Conservation (phyloP, 257 asterid genomes). For the Euphrasia confusa region DNA sequence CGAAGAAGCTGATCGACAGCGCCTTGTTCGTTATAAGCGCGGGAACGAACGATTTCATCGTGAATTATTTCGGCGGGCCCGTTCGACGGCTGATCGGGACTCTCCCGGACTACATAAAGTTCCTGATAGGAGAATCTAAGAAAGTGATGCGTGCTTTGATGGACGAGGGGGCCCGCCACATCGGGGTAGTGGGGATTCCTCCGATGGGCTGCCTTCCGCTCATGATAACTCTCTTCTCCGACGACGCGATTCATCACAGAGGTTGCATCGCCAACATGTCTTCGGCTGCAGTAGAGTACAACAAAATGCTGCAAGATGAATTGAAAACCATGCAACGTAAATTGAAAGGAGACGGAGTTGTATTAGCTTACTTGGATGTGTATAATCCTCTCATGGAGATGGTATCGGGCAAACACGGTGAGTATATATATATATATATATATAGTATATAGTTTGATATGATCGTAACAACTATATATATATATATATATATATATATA, state of each 20-base stretch:
- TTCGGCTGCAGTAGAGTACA: constrained; percentile 41
- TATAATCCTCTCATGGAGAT: constrained; percentile 44
- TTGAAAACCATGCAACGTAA: constrained; percentile 24
- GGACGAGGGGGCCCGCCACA: constrained; percentile 46
- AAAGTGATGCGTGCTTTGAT: too few species aligned
- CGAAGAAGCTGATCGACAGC: constrained; percentile 25
- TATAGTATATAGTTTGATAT: background rate
- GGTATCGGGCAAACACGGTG: constrained; percentile 43
- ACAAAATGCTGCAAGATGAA: constrained; percentile 38
- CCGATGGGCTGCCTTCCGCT: constrained; percentile 61
- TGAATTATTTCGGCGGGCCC: constrained; percentile 52
- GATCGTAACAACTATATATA: too few species aligned
- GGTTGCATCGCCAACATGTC: constrained; percentile 38
- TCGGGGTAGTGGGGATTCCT: constrained; percentile 39
- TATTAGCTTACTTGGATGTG: constrained; percentile 45
- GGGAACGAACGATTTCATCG: constrained; percentile 74
- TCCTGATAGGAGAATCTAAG: too few species aligned
- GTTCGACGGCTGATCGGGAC: constrained; percentile 46
- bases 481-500: background rate
- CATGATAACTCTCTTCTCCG: constrained; percentile 42
- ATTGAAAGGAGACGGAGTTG: constrained; percentile 16
- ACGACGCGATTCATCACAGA: constrained; percentile 31
- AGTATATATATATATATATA: constrained; percentile 13
- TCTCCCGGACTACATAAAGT: constrained; percentile 25
- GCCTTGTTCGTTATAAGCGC: constrained; percentile 59